These are phyloP conservation scores for Rhynchosporium agropyri DNA, from an alignment of 2,329 filamentous ascomycete genomes.

Conservation along the genomic window DNA sequence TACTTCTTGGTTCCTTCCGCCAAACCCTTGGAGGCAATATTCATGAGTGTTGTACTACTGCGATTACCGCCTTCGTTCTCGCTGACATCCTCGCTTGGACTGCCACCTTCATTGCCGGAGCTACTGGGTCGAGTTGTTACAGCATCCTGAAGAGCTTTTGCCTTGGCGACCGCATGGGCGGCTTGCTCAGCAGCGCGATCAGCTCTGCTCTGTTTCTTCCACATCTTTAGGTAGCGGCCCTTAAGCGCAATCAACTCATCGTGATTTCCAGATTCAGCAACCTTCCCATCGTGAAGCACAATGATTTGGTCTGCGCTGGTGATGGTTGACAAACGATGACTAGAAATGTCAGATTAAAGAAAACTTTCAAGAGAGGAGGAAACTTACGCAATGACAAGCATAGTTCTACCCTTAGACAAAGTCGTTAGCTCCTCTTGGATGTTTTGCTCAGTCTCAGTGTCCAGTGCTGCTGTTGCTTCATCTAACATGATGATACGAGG, in stretches of 20 bases:
- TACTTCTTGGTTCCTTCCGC: constrained; percentile 24
- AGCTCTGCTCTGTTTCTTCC: constrained; percentile 83
- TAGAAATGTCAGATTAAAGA: constrained; percentile 79
- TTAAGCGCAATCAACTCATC: constrained; percentile 70
- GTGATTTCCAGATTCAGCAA: constrained; percentile 79
- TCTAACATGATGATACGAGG: constrained; percentile 91
- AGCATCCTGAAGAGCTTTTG: constrained; percentile 39
- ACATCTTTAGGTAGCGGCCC: constrained; percentile 80
- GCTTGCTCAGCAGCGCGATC: constrained; percentile 69
- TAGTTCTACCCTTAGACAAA: constrained; percentile 82
- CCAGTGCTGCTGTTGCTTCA: constrained; percentile 88
- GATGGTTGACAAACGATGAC: constrained; percentile 78
- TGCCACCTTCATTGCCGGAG: constrained; percentile 34
- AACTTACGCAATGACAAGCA: constrained; percentile 89
- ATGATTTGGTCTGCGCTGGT: constrained; percentile 89
- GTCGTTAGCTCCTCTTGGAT: constrained; percentile 85
- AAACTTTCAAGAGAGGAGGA: constrained; percentile 57
- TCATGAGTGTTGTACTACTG: constrained; percentile 28
- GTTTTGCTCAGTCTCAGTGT: constrained; percentile 90
- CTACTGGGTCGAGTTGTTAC: constrained; percentile 37
- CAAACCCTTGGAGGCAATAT: constrained; percentile 29
- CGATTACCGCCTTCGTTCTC: constrained; percentile 38
- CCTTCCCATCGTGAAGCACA: constrained; percentile 75
- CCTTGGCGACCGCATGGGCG: constrained; percentile 37
- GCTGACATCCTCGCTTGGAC: constrained; percentile 37